Conservation (phyloP, 495 filamentous ascomycete genomes). For the Xylaria flabelliformis region DNA sequence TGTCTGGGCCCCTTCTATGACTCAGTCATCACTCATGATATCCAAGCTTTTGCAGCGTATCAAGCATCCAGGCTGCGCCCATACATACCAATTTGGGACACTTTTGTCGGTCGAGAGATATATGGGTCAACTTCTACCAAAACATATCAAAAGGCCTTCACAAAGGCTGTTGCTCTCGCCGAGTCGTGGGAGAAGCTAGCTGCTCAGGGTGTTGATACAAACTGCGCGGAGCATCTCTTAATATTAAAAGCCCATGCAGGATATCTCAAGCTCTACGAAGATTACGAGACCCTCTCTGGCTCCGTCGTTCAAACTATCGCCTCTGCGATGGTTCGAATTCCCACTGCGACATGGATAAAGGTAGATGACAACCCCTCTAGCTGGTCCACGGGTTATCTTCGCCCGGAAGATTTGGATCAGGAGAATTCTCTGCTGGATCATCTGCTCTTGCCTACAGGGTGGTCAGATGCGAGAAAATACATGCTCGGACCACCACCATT, state of each 20-base stretch:
- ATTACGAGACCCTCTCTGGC: background rate
- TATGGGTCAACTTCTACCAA: background rate
- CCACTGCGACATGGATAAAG: background rate
- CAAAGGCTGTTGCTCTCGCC: background rate
- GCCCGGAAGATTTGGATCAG: background rate
- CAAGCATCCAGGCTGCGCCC: background rate
- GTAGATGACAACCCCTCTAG: background rate
- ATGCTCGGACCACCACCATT: background rate
- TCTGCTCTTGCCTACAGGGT: background rate
- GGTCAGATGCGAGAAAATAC: background rate
- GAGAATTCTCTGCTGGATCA: background rate
- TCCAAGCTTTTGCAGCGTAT: background rate
- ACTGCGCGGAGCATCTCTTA: background rate
- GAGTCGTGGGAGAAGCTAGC: background rate
- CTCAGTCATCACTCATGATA: background rate
- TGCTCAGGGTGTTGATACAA: background rate
- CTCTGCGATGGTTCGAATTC: constrained; percentile 13
- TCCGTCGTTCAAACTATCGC: background rate
- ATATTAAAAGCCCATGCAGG: background rate
- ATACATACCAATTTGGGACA: background rate
- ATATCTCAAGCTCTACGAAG: constrained; percentile 5
- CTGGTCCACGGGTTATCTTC: background rate
- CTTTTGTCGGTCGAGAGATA: background rate
- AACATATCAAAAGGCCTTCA: background rate
- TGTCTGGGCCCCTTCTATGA: background rate